Evolutionary conservation across 352 stramenopile genomes (phyloP).

Genomic region (Phytophthora agathidicida): DNA sequence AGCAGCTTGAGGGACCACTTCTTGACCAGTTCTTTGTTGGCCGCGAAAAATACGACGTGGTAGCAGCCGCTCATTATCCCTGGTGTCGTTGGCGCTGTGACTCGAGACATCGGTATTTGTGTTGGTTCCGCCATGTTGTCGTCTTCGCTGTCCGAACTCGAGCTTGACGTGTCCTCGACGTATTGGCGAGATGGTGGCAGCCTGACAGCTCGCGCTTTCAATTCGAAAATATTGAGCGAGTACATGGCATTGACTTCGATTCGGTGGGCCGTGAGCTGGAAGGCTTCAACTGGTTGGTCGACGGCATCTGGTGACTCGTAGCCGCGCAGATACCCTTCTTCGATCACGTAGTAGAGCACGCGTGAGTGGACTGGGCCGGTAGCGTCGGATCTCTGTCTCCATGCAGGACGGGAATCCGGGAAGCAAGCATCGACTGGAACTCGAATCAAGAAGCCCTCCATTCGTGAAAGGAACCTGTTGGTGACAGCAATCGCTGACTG

Average conservation of each 20-base stretch:
- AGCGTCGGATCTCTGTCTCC: slow-evolving; percentile 20
- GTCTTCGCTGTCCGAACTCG: slow-evolving; percentile 39
- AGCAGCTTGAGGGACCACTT: slow-evolving; percentile 58
- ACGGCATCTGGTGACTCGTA: slow-evolving; percentile 47
- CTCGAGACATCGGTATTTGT: slow-evolving; percentile 2
- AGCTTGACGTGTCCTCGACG: slow-evolving; percentile 28
- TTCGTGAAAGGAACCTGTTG: slow-evolving; percentile 19
- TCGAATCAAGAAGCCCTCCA: slow-evolving; percentile 81
- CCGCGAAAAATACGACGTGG: slow-evolving; percentile 58
- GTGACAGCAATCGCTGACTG: background rate
- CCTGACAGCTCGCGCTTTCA: slow-evolving; percentile 37
- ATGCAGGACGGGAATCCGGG: slow-evolving; percentile 26
- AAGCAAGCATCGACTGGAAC: slow-evolving; percentile 45
- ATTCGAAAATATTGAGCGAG: slow-evolving; percentile 67
- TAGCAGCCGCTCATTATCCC: slow-evolving; percentile 19
- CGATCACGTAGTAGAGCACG: slow-evolving; percentile 70
- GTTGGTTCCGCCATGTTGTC: slow-evolving; percentile 18
- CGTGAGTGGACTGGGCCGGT: slow-evolving; percentile 23
- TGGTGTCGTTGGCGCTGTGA: background rate
- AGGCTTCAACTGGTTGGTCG: slow-evolving; percentile 50
- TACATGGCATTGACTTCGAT: slow-evolving; percentile 70
- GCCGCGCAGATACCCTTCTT: slow-evolving; percentile 64
- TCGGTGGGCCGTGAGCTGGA: slow-evolving; percentile 64
- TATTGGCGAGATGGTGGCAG: slow-evolving; percentile 20
- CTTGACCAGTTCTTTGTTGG: slow-evolving; percentile 54